Conservation (phyloP, 345 rosid species). For the Pelargonium nanum region DNA sequence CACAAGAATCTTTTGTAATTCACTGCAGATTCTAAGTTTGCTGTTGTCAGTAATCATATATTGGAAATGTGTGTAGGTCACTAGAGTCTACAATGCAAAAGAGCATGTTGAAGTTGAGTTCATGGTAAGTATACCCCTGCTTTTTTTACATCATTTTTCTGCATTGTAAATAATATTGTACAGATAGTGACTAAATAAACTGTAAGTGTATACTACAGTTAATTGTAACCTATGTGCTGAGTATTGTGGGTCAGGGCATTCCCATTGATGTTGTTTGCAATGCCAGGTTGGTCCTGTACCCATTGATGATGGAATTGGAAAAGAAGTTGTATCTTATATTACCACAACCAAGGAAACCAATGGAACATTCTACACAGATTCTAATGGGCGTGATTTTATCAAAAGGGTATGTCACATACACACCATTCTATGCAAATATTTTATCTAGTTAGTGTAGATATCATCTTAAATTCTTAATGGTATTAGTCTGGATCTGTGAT, state of each 20-base stretch:
- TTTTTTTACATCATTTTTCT: conserved; percentile 5
- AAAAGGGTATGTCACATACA: conserved; percentile 16
- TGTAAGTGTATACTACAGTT: background rate
- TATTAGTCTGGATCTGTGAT: too few relatives aligned
- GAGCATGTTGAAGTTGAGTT: conserved; percentile 96
- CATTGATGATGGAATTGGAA: conserved; percentile 14
- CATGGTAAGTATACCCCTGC: conserved; percentile 42
- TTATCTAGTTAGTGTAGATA: background rate
- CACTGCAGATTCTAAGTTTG: background rate
- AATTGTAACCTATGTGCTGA: background rate
- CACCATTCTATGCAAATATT: background rate
- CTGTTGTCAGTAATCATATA: conserved; percentile 8
- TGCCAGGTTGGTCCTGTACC: conserved; percentile 21
- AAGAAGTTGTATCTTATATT: conserved; percentile 17
- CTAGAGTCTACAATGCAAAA: conserved; percentile 69
- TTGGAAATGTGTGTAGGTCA: conserved; percentile 37
- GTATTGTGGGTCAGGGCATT: background rate
- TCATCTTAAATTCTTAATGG: background rate
- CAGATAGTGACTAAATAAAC: background rate
- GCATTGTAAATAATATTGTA: background rate
- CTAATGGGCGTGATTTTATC: conserved; percentile 21
- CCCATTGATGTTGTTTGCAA: background rate
- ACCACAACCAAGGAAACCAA: conserved; percentile 16
- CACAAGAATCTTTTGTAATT: background rate
- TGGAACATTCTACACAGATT: conserved; percentile 19